Conservation (phyloP, 495 filamentous ascomycete genomes). For the Bacidia rubella region DNA sequence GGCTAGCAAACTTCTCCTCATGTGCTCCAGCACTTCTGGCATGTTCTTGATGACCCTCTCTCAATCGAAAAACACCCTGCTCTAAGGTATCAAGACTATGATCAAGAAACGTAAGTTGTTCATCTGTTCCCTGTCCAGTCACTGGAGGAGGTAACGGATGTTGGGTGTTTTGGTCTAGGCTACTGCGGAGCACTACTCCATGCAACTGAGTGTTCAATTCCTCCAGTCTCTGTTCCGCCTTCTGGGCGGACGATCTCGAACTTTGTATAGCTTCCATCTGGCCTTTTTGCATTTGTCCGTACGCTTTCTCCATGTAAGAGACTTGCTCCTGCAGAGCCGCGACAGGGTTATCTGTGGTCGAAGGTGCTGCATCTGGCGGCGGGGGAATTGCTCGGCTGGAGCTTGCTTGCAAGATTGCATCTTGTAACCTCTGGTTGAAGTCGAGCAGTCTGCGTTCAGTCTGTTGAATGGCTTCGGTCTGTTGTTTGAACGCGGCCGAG, state of each 20-base stretch:
- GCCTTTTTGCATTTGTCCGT: conserved; percentile 27
- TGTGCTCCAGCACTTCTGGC: conserved; percentile 6
- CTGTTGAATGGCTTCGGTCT: conserved; percentile 34
- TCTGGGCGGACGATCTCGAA: conserved; percentile 17
- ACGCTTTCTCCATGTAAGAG: conserved; percentile 36
- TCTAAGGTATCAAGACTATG: conserved; percentile 26
- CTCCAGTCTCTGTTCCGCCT: conserved; percentile 33
- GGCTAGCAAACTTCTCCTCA: conserved; percentile 36
- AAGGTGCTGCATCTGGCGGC: conserved; percentile 9
- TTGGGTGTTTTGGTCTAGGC: conserved; percentile 29
- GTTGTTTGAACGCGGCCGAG: conserved; percentile 13
- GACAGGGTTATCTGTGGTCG: conserved; percentile 4
- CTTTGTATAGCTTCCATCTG: conserved; percentile 13
- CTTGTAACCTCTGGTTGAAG: conserved; percentile 55
- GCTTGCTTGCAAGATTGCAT: conserved; percentile 50
- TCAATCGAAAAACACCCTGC: conserved; percentile 23
- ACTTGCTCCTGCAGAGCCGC: conserved; percentile 33
- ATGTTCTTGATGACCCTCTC: conserved; percentile 7
- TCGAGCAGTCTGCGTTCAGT: conserved; percentile 57
- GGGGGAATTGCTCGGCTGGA: conserved; percentile 28
- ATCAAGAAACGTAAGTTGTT: conserved; percentile 42
- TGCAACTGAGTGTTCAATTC: conserved; percentile 40
- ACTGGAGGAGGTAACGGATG: conserved; percentile 35
- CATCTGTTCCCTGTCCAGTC: conserved; percentile 30
- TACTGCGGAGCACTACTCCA: conserved; percentile 34